Evolutionary conservation across 495 filamentous ascomycete species (phyloP).

Genomic region (Penicillium paradoxum): DNA sequence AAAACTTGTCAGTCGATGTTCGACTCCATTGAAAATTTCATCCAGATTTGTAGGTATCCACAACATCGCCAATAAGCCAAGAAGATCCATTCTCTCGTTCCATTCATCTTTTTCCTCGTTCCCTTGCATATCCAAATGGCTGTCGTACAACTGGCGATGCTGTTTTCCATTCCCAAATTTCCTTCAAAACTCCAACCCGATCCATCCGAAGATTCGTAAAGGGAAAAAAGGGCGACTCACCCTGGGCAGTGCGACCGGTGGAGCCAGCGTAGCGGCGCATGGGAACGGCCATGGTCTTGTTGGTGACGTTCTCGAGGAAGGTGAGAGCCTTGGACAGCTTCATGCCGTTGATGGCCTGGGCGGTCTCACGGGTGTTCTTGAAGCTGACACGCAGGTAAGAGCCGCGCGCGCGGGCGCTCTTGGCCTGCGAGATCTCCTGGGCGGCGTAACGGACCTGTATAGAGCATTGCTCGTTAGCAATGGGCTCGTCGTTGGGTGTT

Average conservation of each 20-base stretch:
- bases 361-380: conserved; percentile 99
- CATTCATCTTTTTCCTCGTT: neutral
- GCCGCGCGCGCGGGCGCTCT: conserved; percentile 95
- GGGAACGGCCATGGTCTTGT: conserved; percentile 92
- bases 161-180: neutral
- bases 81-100: neutral
- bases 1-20: conserved; percentile 21
- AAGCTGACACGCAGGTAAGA: conserved; percentile 98
- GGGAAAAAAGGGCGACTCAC: conserved; percentile 55
- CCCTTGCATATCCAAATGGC: conserved; percentile 1
- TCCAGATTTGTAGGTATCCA: conserved; percentile 14
- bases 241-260: conserved; percentile 91
- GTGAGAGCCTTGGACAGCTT: conserved; percentile 89
- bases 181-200: neutral
- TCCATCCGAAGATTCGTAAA: conserved; percentile 7
- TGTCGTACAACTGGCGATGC: conserved; percentile 5
- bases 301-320: conserved; percentile 95
- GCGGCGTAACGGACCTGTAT: conserved; percentile 95
- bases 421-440: conserved; percentile 76
- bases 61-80: conserved; percentile 19
- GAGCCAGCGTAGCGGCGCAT: conserved; percentile 93
- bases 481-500: conserved; percentile 11
- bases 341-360: conserved; percentile 98
- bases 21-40: conserved; percentile 3
- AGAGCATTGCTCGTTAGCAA: conserved; percentile 29